Evolutionary conservation across 2,329 filamentous ascomycete species (phyloP).

Genomic region (Colletotrichum musicola): DNA sequence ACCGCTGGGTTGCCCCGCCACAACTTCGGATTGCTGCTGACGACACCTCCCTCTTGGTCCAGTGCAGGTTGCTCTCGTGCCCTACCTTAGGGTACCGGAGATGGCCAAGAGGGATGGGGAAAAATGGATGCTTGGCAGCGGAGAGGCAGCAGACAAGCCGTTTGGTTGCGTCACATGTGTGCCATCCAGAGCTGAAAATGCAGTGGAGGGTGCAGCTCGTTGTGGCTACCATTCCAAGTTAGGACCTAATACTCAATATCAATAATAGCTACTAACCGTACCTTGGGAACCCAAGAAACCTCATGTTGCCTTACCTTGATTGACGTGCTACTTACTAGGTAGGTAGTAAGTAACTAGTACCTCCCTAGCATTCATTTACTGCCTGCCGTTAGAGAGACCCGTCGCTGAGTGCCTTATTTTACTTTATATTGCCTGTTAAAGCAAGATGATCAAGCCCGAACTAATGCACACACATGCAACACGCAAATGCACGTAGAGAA

Average conservation of each 20-base stretch:
- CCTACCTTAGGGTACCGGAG: conserved; percentile 5
- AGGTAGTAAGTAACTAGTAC: no score
- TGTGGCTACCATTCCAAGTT: background rate
- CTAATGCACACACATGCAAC: no score
- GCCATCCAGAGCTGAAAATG: conserved; percentile 1
- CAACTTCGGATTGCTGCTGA: conserved; percentile 32
- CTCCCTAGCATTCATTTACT: no score
- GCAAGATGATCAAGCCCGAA: no score
- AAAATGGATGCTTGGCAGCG: conserved; percentile 12
- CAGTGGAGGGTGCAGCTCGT: background rate
- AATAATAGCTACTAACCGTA: no score
- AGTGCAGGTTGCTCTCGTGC: conserved; percentile 2
- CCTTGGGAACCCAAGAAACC: no score
- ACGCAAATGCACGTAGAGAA: no score
- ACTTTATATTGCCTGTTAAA: no score
- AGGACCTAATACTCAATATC: background rate
- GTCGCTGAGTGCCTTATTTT: no score
- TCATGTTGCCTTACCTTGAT: no score
- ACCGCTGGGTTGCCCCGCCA: conserved; percentile 22
- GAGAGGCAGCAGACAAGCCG: background rate
- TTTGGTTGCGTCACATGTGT: conserved; percentile 25
- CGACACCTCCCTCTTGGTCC: conserved; percentile 26
- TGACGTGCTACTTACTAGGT: no score
- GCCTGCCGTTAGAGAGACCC: no score
- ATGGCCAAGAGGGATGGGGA: background rate